Evolutionary conservation across 768 basidiomycete species (phyloP), one percentile per base, ranked within the genome.

Genomic region (Hericium rajendrae): DNA sequence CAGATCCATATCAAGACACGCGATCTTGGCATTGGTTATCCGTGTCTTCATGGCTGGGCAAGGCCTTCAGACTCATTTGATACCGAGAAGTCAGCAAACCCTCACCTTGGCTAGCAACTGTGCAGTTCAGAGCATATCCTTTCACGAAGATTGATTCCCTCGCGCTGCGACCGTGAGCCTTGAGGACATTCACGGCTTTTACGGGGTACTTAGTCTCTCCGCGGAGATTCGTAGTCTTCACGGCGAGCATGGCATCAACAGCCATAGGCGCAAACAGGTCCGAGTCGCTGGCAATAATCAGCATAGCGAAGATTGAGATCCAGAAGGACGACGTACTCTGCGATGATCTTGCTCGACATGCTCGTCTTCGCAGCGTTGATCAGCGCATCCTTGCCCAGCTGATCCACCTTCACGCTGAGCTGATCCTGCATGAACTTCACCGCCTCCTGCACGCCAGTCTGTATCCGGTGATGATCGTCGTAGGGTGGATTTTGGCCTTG

Each of bases 141-240:
- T 88, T 89, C 51, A 99, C 89, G 69, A 88, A 94, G 59, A 97
- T 67, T 46, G 94, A 97, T 71, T 99, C 97, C 62, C 94, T 80
- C 22, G 97, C 91, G 69, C 92, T 94, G 73, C 84, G 85, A 55
- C 97, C 97, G 65, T 99, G 97, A 2, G 97, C 97, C 73, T 99
- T 99, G 64, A 99, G 78, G 28, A 98, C 84, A 68, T 99, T 99
- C 62, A 99, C 97, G 4, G 97, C 97, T 73, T 99, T 98, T 60
- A 99, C 97, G 5, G 97, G 97, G 73, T 98, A 99, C 72, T 97
- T 98, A 68, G 89, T 86, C 69, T 99, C 97, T 32, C 97, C 97
- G 54, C 93, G 83, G 61, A 85, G 74, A 70, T 98, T 98, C 66
- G 91, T 84, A 6, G 93, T 94, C 76, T 86, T 94, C 56, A 99